Evolutionary conservation across 257 asterid species (phyloP).

Genomic region (Solanum acaule): DNA sequence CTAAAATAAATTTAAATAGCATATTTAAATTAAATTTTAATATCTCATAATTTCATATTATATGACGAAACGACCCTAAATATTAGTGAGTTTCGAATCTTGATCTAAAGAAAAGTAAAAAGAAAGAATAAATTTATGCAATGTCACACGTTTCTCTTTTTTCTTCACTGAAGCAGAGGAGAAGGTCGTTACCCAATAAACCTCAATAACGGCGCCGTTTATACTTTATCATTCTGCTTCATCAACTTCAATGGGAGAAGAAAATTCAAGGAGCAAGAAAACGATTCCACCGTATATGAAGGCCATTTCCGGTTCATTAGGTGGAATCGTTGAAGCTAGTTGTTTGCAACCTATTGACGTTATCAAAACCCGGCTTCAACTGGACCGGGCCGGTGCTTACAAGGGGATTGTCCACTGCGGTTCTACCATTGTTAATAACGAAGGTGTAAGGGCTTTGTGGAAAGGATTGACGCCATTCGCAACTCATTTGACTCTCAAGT

Average conservation of each 20-base stretch:
- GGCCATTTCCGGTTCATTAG: slow-evolving; percentile 87
- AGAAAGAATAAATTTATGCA: not conserved
- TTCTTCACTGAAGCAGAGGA: not conserved
- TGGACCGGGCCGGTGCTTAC: slow-evolving; percentile 77
- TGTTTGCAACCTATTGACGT: slow-evolving; percentile 96
- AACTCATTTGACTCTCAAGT: slow-evolving; percentile 85
- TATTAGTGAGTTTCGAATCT: not conserved
- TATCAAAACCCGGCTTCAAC: slow-evolving; percentile 94
- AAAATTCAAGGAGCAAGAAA: slow-evolving; percentile 9
- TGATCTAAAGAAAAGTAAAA: not conserved
- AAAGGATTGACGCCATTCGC: slow-evolving; percentile 96
- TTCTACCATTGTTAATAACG: slow-evolving; percentile 44
- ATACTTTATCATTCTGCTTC: not conserved
- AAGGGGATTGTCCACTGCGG: slow-evolving; percentile 87
- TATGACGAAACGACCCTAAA: no score
- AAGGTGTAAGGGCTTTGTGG: slow-evolving; percentile 89
- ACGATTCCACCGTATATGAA: slow-evolving; percentile 84
- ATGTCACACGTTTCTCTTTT: not conserved
- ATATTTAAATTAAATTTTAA: no score
- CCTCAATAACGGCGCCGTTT: not conserved
- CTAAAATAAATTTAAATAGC: no score
- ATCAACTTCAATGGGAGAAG: slow-evolving; percentile 37
- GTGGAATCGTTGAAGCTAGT: slow-evolving; percentile 82
- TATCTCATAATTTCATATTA: no score
- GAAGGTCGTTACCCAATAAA: not conserved